A percentile compares a stretch with the other conserved stretches of the same genome.
phyloP scores from a whole-genome alignment of 495 filamentous ascomycete species.

The Penicillium odoratum region DNA sequence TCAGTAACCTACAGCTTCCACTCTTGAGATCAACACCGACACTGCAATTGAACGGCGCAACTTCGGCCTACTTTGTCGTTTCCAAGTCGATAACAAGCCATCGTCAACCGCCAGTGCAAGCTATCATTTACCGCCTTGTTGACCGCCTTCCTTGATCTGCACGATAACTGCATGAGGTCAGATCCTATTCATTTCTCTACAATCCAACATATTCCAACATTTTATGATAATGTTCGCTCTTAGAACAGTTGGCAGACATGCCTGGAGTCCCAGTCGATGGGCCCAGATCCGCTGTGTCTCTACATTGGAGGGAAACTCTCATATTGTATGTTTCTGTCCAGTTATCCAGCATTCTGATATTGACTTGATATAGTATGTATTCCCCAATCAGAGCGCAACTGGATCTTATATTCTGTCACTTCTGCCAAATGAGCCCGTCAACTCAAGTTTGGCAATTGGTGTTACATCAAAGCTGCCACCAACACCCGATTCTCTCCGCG shows the following conservation, averaged over 20 bases:
- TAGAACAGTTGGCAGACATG: constrained; percentile 24
- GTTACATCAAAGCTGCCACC: constrained; percentile 71
- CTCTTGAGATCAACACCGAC: constrained; percentile 7
- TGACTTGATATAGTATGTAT: constrained; percentile 62
- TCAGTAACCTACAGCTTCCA: constrained; percentile 3
- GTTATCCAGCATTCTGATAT: constrained; percentile 8
- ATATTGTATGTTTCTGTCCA: constrained; percentile 47
- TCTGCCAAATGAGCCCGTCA: constrained; percentile 73
- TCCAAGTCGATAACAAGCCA: not conserved
- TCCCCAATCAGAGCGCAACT: constrained; percentile 50
- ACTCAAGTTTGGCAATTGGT: constrained; percentile 69
- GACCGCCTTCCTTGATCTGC: constrained; percentile 20
- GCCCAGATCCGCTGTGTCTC: constrained; percentile 44
- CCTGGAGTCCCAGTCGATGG: constrained; percentile 21
- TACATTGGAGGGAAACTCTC: constrained; percentile 53
- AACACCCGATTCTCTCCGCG: constrained; percentile 69
- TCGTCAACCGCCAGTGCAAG: not conserved
- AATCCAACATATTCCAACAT: not conserved
- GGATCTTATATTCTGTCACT: constrained; percentile 65
- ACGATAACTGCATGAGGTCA: constrained; percentile 14
- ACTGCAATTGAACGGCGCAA: constrained; percentile 16
- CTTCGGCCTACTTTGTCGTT: constrained; percentile 2
- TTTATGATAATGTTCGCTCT: constrained; percentile 30
- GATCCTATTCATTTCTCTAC: not conserved
- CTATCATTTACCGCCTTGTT: constrained; percentile 13